A percentile compares a stretch with the other conserved stretches of the same genome.
These are phyloP conservation scores for Solanum arcanum DNA, from an alignment of 257 asterid genomes.

Conservation along the genomic window DNA sequence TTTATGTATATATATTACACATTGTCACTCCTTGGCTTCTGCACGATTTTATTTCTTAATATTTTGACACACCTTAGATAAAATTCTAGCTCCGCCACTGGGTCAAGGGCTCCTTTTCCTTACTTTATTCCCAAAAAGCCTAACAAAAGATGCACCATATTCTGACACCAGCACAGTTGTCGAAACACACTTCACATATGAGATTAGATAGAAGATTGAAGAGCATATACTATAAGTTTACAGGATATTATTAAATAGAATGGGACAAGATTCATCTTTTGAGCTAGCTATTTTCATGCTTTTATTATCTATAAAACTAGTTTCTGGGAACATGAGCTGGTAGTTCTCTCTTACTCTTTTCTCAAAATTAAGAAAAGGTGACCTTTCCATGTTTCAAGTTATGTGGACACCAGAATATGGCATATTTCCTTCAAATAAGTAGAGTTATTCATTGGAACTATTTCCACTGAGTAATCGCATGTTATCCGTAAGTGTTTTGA, in stretches of 20 bases:
- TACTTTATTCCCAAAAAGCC: not conserved
- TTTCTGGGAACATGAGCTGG: not conserved
- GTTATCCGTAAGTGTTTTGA: not conserved
- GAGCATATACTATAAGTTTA: not conserved
- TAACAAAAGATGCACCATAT: not conserved
- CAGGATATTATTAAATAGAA: not conserved
- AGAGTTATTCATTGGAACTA: not conserved
- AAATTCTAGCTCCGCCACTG: too few species aligned
- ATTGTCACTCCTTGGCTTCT: too few species aligned
- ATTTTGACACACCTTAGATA: too few species aligned
- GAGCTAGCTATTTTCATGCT: not conserved
- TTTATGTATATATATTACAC: too few species aligned
- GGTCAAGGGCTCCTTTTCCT: not conserved
- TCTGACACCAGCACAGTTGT: not conserved
- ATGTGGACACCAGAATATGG: not conserved
- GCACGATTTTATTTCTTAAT: too few species aligned
- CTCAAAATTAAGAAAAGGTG: not conserved
- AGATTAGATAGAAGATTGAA: not conserved
- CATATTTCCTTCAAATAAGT: not conserved
- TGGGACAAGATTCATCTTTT: not conserved
- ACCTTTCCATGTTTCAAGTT: not conserved
- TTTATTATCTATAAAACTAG: not conserved
- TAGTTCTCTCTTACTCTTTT: not conserved
- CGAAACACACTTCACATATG: not conserved
- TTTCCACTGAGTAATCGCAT: not conserved